Evolutionary conservation across 768 basidiomycete genomes (phyloP).

Genomic region (Collybiopsis confluens): DNA sequence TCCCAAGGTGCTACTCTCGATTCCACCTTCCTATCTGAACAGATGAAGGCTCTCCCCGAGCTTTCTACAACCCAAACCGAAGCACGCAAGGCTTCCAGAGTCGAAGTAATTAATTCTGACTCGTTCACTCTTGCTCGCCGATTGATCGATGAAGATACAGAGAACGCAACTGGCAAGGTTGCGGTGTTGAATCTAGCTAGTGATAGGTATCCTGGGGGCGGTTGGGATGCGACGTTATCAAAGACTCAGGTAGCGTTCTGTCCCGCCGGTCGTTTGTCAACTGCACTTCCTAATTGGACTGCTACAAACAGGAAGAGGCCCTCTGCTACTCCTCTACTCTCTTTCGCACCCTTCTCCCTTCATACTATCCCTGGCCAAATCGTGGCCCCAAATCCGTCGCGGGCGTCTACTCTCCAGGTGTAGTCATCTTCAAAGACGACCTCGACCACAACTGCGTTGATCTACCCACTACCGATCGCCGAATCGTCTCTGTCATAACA

Average conservation of each 20-base stretch:
- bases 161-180: slow-evolving; percentile 20
- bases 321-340: slow-evolving; percentile 45
- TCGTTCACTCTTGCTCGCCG: slow-evolving; percentile 31
- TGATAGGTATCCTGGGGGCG: slow-evolving; percentile 26
- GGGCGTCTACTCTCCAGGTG: slow-evolving; percentile 38
- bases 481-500: slow-evolving; percentile 40
- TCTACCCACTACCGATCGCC: slow-evolving; percentile 23
- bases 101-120: slow-evolving; percentile 30
- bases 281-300: background rate
- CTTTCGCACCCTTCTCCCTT: slow-evolving; percentile 29
- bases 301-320: slow-evolving; percentile 34
- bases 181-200: slow-evolving; percentile 37
- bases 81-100: too few relatives aligned
- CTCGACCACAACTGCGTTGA: slow-evolving; percentile 32
- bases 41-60: slow-evolving; percentile 22
- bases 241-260: slow-evolving; percentile 24
- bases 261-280: background rate
- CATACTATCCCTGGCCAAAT: slow-evolving; percentile 45
- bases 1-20: slow-evolving; percentile 25
- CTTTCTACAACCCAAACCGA: slow-evolving; percentile 10
- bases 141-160: slow-evolving; percentile 18
- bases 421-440: slow-evolving; percentile 44
- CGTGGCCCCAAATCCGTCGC: slow-evolving; percentile 33
- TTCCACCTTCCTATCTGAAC: slow-evolving; percentile 22
- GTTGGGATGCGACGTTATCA: slow-evolving; percentile 23